These are phyloP conservation scores for Cladosporium austrohemisphaericum DNA, from an alignment of 2,329 filamentous ascomycete species.

Conservation along the genomic window DNA sequence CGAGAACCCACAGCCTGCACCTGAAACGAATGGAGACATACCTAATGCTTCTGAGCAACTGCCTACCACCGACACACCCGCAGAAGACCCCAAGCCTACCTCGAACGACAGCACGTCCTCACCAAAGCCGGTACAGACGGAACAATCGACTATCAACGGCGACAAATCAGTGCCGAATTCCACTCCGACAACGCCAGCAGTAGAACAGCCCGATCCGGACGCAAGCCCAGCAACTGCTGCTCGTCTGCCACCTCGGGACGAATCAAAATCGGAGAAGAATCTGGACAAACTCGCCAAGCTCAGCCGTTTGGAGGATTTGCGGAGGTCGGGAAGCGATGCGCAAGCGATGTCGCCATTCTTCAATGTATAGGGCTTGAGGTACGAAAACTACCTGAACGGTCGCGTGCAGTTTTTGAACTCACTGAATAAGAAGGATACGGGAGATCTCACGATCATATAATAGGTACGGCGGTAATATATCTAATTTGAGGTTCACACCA, in stretches of 20 bases:
- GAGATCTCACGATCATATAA: no score
- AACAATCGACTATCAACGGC: background rate
- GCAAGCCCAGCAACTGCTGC: slow-evolving; percentile 14
- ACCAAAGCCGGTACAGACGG: background rate
- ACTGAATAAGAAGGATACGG: no score
- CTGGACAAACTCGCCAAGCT: background rate
- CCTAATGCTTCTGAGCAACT: background rate
- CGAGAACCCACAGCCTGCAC: background rate
- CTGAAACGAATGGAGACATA: background rate
- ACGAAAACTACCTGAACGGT: no score
- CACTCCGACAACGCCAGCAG: background rate
- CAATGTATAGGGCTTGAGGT: no score
- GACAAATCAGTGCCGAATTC: background rate
- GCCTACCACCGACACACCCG: background rate
- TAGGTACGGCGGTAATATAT: no score
- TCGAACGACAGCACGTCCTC: background rate
- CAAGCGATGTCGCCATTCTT: no score
- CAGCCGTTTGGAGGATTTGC: background rate
- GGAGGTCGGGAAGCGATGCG: slow-evolving; percentile 5
- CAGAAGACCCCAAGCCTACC: background rate
- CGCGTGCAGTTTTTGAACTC: no score
- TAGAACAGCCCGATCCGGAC: slow-evolving; percentile 3
- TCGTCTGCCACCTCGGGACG: background rate
- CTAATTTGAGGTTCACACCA: no score
- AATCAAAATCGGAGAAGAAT: background rate